A percentile compares a stretch with the other conserved stretches of the same genome.
Evolutionary conservation across 2,329 filamentous ascomycete species (phyloP).

Genomic region (Alternaria consortialis): DNA sequence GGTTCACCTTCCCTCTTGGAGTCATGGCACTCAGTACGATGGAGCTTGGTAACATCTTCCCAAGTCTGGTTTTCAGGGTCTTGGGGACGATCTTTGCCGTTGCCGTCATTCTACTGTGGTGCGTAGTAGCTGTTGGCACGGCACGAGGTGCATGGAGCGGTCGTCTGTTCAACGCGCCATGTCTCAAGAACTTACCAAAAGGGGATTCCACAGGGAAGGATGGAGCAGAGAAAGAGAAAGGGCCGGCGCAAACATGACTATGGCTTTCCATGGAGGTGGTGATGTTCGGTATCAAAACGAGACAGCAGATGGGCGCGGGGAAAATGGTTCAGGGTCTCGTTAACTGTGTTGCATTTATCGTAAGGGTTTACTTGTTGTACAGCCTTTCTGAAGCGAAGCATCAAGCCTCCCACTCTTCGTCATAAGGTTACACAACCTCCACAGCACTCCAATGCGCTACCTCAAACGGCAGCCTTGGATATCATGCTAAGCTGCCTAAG

Average conservation of each 20-base stretch:
- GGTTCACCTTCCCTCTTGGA: constrained; percentile 67
- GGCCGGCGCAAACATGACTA: constrained; percentile 1
- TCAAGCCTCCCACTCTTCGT: neutral
- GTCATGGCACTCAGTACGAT: constrained; percentile 63
- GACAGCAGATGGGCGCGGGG: neutral
- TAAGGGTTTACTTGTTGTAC: neutral
- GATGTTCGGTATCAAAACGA: neutral
- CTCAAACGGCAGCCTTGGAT: neutral
- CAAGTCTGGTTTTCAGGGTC: constrained; percentile 64
- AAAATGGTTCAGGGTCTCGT: neutral
- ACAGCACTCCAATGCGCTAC: neutral
- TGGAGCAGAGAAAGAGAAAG: constrained; percentile 30
- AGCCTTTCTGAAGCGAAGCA: neutral
- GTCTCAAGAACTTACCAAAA: constrained; percentile 52
- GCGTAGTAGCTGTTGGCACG: constrained; percentile 62
- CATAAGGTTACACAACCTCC: neutral
- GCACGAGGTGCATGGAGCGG: constrained; percentile 59
- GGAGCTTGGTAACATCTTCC: constrained; percentile 61
- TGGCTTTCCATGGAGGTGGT: neutral
- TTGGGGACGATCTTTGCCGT: constrained; percentile 65
- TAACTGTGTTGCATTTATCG: neutral
- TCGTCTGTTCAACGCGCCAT: constrained; percentile 64
- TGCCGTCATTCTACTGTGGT: constrained; percentile 64
- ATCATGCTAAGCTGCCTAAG: neutral
- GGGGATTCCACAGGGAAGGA: constrained; percentile 23